These are phyloP conservation scores for Dillenia suffruticosa DNA, from an alignment of 164 flowering plant species.

Conservation along the genomic window DNA sequence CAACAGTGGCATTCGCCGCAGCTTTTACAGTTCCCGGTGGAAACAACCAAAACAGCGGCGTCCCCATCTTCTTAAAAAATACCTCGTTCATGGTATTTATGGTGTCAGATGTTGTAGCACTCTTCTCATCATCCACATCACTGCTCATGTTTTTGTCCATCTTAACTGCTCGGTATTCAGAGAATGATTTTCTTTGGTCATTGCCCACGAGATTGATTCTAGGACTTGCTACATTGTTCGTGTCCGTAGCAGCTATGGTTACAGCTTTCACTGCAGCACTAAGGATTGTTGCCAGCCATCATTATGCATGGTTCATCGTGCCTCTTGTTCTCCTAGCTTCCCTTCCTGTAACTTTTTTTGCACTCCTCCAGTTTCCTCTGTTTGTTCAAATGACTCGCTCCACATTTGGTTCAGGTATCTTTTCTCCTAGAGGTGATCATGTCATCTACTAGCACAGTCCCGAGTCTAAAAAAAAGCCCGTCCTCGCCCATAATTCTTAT, in stretches of 20 bases:
- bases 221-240: constrained; percentile 5
- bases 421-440: too few species aligned
- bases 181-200: constrained; percentile 4
- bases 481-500: too few species aligned
- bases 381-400: constrained; percentile 2
- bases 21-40: constrained; percentile 15
- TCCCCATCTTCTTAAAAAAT: constrained; percentile 2
- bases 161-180: constrained; percentile 5
- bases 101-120: constrained; percentile 6
- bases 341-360: not conserved
- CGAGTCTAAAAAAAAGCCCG: too few species aligned
- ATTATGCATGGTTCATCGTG: not conserved
- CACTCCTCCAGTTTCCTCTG: constrained; percentile 5
- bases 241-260: constrained; percentile 5
- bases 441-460: not conserved
- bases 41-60: not conserved
- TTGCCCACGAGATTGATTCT: constrained; percentile 9
- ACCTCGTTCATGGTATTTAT: constrained; percentile 1
- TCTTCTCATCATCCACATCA: constrained; percentile 3
- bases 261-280: constrained; percentile 5
- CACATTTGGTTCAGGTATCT: constrained; percentile 1
- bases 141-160: constrained; percentile 9
- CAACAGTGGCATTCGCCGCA: constrained; percentile 7
- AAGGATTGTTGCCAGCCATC: not conserved
- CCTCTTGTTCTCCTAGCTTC: not conserved